Evolutionary conservation across 106 monocot genomes (phyloP).

Genomic region (Gastrodia elata): DNA sequence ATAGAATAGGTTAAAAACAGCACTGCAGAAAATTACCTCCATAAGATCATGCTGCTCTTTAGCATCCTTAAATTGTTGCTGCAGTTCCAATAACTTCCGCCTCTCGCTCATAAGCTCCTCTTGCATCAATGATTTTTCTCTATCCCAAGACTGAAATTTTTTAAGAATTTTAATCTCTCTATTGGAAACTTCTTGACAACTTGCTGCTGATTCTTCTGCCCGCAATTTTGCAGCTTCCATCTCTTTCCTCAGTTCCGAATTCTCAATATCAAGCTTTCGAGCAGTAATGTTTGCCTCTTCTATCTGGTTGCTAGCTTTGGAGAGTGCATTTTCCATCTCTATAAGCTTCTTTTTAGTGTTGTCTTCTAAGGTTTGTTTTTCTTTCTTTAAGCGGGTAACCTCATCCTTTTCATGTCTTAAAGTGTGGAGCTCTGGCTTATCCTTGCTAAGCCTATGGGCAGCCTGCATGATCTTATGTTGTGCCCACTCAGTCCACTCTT

Average conservation of each 20-base stretch:
- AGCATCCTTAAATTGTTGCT: constrained; percentile 44
- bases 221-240: constrained; percentile 69
- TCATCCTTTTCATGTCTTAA: constrained; percentile 76
- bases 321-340: constrained; percentile 76
- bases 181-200: constrained; percentile 44
- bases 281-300: constrained; percentile 42
- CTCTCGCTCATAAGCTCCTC: constrained; percentile 62
- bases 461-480: constrained; percentile 85
- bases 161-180: constrained; percentile 50
- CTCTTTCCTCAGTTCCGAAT: constrained; percentile 52
- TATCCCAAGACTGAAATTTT: constrained; percentile 60
- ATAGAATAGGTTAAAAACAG: not conserved
- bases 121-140: constrained; percentile 36
- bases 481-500: constrained; percentile 85
- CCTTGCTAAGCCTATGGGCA: constrained; percentile 55
- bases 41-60: constrained; percentile 44
- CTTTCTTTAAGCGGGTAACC: constrained; percentile 54
- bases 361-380: constrained; percentile 65
- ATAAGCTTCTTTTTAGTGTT: constrained; percentile 61
- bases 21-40: constrained; percentile 36
- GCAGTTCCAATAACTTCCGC: constrained; percentile 30
- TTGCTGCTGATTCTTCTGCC: constrained; percentile 59
- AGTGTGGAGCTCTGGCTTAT: constrained; percentile 60
- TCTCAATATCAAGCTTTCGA: constrained; percentile 47
- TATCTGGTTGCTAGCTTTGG: constrained; percentile 49